Conservation (phyloP, 2,329 filamentous ascomycete species). For the Hirsutella rhossiliensis region DNA sequence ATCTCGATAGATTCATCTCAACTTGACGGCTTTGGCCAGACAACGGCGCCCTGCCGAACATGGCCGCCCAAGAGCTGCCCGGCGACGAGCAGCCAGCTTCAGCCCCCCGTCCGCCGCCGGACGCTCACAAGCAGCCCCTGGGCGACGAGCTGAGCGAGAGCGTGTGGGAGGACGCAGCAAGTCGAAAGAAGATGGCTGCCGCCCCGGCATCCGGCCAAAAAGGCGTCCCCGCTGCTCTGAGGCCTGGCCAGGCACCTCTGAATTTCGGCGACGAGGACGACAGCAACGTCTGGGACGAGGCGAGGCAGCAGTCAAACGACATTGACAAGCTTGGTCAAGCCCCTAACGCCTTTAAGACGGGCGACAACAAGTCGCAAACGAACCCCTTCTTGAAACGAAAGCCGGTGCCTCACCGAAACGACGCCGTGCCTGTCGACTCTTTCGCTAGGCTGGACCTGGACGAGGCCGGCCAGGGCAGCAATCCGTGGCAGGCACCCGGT, state of each 20-base stretch:
- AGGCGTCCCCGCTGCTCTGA: constrained; percentile 18
- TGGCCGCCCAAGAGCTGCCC: neutral
- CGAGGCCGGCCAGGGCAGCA: constrained; percentile 25
- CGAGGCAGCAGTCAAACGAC: constrained; percentile 8
- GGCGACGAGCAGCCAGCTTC: neutral
- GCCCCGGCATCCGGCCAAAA: constrained; percentile 1
- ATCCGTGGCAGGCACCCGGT: constrained; percentile 19
- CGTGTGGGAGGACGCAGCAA: constrained; percentile 12
- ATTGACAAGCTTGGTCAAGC: constrained; percentile 8
- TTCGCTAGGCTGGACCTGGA: constrained; percentile 30
- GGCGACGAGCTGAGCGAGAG: constrained; percentile 9
- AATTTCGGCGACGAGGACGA: constrained; percentile 14
- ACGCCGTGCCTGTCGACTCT: constrained; percentile 17
- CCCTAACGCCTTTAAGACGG: constrained; percentile 21
- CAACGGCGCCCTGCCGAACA: too few relatives aligned
- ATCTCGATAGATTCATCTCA: too few relatives aligned
- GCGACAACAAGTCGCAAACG: constrained; percentile 25
- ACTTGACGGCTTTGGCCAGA: too few relatives aligned
- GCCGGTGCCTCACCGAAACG: constrained; percentile 6
- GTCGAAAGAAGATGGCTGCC: neutral
- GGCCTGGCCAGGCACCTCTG: constrained; percentile 16
- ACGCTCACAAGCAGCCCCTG: constrained; percentile 10
- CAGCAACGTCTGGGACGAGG: constrained; percentile 17
- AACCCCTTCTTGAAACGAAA: constrained; percentile 44
- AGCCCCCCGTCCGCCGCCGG: neutral